Evolutionary conservation across 306 rosid species (phyloP), one percentile per base, ranked within the genome.

Genomic region (Geum urbanum): DNA sequence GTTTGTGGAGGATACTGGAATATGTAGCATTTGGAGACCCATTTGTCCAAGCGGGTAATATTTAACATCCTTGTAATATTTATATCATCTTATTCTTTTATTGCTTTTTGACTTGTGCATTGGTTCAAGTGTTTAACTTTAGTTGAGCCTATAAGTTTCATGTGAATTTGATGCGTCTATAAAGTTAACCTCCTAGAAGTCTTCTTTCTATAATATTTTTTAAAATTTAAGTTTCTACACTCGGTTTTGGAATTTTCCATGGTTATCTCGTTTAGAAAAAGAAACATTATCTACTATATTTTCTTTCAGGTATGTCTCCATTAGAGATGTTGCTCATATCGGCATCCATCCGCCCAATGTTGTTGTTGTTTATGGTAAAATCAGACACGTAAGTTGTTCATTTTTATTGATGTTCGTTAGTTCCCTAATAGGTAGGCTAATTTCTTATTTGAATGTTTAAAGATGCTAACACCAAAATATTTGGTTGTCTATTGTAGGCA

Each of bases 311-410:
- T n/a, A n/a, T n/a, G n/a, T 83, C 35, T 84, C 72, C 44, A 72
- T 94, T 0, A 97, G 99, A 63, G 99, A 94, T 84, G 82, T 94
- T 77, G 96, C 99, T 79, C 95, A 16, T 78, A 85, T 86, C 72
- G 95, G 99, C 63, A 80, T 44, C 78, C 96, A 94, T 79, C 95
- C 99, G 74, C 99, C 99, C 49, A 91, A 84, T 61, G 97, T 91
- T 78, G 97, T 95, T 69, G 99, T 96, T 74, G 84, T 91, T 57
- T 94, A 94, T 2, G 27, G 27, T 24, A 32, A 95, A 87, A 95
- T 95, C 78, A 87, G 99, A 89, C 99, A 95, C 95, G 99, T 89
- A 87, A 69, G 22, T 57, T 39, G 19, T 1, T 69, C 19, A 8
- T 69, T 3, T 47, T 4, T 16, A 45, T 59, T 67, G 37, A 32